A percentile compares a stretch with the other conserved stretches of the same genome.
Conservation (phyloP, 208 protist genomes). For the Trypanosoma boissoni region DNA sequence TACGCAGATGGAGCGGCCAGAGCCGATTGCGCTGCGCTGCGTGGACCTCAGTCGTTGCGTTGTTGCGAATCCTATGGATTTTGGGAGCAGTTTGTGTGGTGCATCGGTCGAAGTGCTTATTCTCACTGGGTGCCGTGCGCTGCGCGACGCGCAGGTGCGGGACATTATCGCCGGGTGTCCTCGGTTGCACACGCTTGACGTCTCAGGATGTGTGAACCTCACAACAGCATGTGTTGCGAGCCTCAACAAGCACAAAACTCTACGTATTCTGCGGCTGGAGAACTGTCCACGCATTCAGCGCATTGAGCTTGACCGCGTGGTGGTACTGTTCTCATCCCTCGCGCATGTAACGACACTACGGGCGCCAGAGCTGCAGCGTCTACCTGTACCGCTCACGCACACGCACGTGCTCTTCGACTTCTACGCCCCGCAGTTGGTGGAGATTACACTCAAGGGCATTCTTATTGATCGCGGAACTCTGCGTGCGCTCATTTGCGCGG, state of each 20-base stretch:
- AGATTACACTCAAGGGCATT: slow-evolving; percentile 28
- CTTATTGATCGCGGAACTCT: slow-evolving; percentile 28
- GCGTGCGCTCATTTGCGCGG: slow-evolving; percentile 5
- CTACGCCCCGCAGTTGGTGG: slow-evolving; percentile 22
- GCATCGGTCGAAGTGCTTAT: slow-evolving; percentile 25
- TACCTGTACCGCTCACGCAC: slow-evolving; percentile 27
- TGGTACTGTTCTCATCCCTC: slow-evolving; percentile 34
- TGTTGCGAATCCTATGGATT: slow-evolving; percentile 16
- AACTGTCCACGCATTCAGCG: slow-evolving; percentile 29
- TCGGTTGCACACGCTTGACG: slow-evolving; percentile 30
- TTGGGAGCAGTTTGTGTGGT: slow-evolving; percentile 16
- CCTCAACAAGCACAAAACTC: slow-evolving; percentile 15
- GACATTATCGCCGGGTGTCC: slow-evolving; percentile 23
- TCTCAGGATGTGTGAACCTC: slow-evolving; percentile 22
- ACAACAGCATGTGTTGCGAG: slow-evolving; percentile 23
- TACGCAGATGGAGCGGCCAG: not conserved
- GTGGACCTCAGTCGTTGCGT: slow-evolving; percentile 34
- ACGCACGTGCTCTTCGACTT: slow-evolving; percentile 27
- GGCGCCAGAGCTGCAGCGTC: slow-evolving; percentile 23
- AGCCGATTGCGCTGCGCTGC: slow-evolving; percentile 4
- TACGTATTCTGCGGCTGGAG: slow-evolving; percentile 30
- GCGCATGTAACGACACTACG: slow-evolving; percentile 23
- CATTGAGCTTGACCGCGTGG: slow-evolving; percentile 22
- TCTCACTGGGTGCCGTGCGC: slow-evolving; percentile 12
- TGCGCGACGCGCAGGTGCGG: slow-evolving; percentile 25